phyloP scores from a whole-genome alignment of 2,329 filamentous ascomycete genomes.

The Eutypella sp. region DNA sequence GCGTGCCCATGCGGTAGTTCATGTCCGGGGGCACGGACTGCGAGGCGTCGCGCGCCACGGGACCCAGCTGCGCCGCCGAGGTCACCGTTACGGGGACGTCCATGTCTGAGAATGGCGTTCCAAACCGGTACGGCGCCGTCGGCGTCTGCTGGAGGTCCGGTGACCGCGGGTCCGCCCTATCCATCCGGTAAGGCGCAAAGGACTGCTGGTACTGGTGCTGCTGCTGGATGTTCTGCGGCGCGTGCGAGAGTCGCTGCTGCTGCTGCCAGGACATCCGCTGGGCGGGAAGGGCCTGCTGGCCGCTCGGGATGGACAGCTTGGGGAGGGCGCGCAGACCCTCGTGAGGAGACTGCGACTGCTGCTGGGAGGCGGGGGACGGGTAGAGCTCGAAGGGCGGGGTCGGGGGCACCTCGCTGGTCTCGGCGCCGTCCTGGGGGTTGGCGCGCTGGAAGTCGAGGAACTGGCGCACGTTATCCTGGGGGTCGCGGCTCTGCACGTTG shows the following conservation, averaged over 20 bases:
- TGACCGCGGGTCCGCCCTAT: constrained; percentile 44
- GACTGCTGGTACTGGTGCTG: constrained; percentile 19
- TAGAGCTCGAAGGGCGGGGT: constrained; percentile 66
- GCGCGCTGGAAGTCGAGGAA: constrained; percentile 88
- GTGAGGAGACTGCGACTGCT: constrained; percentile 37
- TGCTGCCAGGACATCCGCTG: constrained; percentile 5
- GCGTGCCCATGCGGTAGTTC: constrained; percentile 55
- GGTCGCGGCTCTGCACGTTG: constrained; percentile 66
- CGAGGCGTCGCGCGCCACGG: constrained; percentile 71
- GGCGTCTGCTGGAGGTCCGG: constrained; percentile 56
- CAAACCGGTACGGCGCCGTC: constrained; percentile 64
- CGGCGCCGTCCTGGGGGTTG: constrained; percentile 32
- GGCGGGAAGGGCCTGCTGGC: constrained; percentile 17
- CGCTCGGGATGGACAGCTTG: constrained; percentile 56
- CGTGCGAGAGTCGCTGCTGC: constrained; percentile 10
- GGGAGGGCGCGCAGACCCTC: constrained; percentile 54
- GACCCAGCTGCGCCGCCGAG: constrained; percentile 64
- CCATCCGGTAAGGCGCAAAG: constrained; percentile 49
- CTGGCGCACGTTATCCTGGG: constrained; percentile 88
- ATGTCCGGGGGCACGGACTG: constrained; percentile 94
- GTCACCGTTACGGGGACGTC: constrained; percentile 82
- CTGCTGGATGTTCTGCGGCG: constrained; percentile 6
- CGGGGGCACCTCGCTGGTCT: constrained; percentile 54
- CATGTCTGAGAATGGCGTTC: constrained; percentile 86
- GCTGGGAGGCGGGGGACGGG: constrained; percentile 29